phyloP scores from a whole-genome alignment of 129 eudicot genomes.

The Ambrosia artemisiifolia region DNA sequence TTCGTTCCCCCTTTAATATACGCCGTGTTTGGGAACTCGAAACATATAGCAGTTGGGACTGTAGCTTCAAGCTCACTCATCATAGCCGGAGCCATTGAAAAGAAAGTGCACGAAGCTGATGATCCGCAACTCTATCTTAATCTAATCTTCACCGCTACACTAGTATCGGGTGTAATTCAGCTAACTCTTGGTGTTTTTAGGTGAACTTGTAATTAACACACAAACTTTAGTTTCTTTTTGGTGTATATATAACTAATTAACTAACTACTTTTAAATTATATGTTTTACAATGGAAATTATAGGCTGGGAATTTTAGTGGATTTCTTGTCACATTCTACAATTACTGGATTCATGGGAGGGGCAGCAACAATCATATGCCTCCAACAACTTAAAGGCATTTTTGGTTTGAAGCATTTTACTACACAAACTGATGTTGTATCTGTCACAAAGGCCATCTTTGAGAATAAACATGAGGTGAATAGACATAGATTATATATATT shows the following conservation, averaged over 20 bases:
- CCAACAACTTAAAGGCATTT: constrained; percentile 80
- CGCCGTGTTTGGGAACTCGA: constrained; percentile 76
- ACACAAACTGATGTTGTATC: constrained; percentile 51
- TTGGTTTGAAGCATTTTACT: constrained; percentile 79
- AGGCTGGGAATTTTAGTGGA: constrained; percentile 89
- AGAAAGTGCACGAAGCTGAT: constrained; percentile 33
- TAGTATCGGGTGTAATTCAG: constrained; percentile 71
- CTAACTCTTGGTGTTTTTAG: constrained; percentile 65
- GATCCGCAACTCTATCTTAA: constrained; percentile 48
- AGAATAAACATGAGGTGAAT: constrained; percentile 59
- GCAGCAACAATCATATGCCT: constrained; percentile 68
- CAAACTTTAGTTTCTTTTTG: neutral
- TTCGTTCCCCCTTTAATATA: constrained; percentile 84
- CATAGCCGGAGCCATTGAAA: constrained; percentile 49
- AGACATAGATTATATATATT: neutral
- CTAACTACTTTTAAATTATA: neutral
- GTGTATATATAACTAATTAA: neutral
- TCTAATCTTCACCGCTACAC: constrained; percentile 70
- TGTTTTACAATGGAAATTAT: neutral
- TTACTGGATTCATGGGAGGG: constrained; percentile 93
- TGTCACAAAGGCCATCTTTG: constrained; percentile 50
- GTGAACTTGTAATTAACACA: constrained; percentile 31
- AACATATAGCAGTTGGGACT: constrained; percentile 80
- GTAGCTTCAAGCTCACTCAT: constrained; percentile 87
- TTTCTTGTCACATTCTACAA: constrained; percentile 87